Evolutionary conservation across 129 eudicot species (phyloP).

Genomic region (Saussurea involucrata): DNA sequence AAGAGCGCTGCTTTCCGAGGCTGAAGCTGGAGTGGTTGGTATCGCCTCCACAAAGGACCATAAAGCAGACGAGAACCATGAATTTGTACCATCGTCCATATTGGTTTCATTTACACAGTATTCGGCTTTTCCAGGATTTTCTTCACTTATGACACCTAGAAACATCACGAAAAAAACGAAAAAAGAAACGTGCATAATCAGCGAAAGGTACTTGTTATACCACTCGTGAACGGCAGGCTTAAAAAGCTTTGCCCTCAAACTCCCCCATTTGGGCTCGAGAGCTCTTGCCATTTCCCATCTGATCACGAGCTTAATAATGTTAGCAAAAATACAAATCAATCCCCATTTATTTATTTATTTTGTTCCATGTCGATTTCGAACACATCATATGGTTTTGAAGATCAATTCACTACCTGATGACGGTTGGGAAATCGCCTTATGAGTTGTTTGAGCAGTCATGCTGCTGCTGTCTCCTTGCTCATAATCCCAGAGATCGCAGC

Average conservation of each 20-base stretch:
- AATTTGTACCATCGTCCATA: conserved; percentile 32
- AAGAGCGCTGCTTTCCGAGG: conserved; percentile 65
- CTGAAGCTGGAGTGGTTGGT: conserved; percentile 96
- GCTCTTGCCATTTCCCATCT: conserved; percentile 75
- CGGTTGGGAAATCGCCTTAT: conserved; percentile 12
- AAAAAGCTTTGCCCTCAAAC: conserved; percentile 67
- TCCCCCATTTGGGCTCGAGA: conserved; percentile 70
- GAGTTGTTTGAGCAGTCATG: conserved; percentile 27
- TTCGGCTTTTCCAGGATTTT: conserved; percentile 30
- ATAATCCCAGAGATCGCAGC: conserved; percentile 41
- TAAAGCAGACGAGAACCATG: conserved; percentile 67
- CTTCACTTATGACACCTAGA: conserved; percentile 66
- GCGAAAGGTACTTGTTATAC: conserved; percentile 28
- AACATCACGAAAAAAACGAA: conserved; percentile 16
- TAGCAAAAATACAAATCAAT: conserved; percentile 21
- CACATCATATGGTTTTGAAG: neutral
- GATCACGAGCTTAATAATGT: conserved; percentile 60
- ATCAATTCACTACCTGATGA: conserved; percentile 52
- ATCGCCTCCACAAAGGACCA: conserved; percentile 89
- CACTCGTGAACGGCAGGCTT: conserved; percentile 33
- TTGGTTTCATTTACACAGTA: conserved; percentile 29
- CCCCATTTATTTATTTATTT: neutral
- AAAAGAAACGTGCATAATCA: conserved; percentile 35
- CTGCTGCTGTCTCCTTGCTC: conserved; percentile 26
- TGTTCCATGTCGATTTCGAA: neutral